Evolutionary conservation across 2,329 filamentous ascomycete species (phyloP).

Genomic region (Fusarium zealandicum): DNA sequence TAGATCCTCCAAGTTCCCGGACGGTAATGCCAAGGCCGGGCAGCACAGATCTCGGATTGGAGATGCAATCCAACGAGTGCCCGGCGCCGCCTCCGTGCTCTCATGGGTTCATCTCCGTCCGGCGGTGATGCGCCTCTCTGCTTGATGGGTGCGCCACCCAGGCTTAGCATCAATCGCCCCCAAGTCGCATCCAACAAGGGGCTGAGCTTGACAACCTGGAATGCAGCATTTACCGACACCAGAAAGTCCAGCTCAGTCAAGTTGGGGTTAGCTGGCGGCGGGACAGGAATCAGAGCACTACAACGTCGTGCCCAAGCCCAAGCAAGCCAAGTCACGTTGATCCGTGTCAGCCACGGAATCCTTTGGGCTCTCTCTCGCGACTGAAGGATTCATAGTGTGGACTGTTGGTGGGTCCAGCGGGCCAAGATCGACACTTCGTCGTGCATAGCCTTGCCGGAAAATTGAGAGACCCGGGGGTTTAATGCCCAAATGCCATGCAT

Average conservation of each 20-base stretch:
- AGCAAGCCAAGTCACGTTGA: constrained; percentile 5
- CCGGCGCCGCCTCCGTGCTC: background rate
- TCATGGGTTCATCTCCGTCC: background rate
- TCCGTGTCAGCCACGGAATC: background rate
- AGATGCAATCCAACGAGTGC: background rate
- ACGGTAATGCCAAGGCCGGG: constrained; percentile 9
- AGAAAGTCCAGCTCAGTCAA: background rate
- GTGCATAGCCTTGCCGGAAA: background rate
- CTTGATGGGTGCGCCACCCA: constrained; percentile 11
- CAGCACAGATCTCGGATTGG: background rate
- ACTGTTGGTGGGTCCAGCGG: constrained; percentile 3
- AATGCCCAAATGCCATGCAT: background rate
- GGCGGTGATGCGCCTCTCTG: background rate
- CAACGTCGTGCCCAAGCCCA: background rate
- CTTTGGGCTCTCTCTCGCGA: background rate
- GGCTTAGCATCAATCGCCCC: constrained; percentile 1
- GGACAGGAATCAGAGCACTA: background rate
- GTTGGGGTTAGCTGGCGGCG: background rate
- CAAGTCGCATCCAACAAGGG: no score
- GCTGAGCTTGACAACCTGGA: no score
- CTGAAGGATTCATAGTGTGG: constrained; percentile 21
- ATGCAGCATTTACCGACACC: background rate
- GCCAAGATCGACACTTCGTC: constrained; percentile 6
- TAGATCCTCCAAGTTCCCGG: background rate
- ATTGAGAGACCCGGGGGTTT: background rate